Evolutionary conservation across 129 eudicot species (phyloP), one percentile per base, ranked within the genome.

Genomic region (Ambrosia artemisiifolia): DNA sequence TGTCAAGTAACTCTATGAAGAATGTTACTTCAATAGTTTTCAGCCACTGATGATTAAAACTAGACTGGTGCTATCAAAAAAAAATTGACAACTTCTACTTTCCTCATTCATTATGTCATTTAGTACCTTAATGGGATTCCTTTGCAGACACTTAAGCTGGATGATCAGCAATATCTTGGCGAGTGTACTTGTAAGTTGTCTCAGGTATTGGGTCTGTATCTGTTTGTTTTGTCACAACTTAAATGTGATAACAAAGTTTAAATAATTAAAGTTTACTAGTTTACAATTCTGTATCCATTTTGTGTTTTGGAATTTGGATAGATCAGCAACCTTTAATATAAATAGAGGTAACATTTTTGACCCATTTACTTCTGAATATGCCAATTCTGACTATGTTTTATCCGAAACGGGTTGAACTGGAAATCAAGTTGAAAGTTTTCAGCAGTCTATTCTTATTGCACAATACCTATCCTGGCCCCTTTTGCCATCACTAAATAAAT

Each of bases 161-260:
- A 92, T 32, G 98, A 92, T 69, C 98, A 92, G 78, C 91, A 92
- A 51, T 86, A 85, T 75, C 88, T 92, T 71, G 98, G 98, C 18
- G 96, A 88, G 82, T 87, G 86, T 76, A 79, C 75, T 53, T 92
- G 98, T 77, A 63, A 77, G 13, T 62, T 92, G 80, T 74, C 98
- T 33, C 79, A 89, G 98, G 98, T 89, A 83, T 69, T 50, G 54
- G 44, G 28, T 64, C 48, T 65, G 3, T 62, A 12, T 70, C 70
- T 0, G 24, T 54, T 50, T 49, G 35, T 66, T 55, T 67, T 60
- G 34, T 75, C 60, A 18, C 30, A 75, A 66, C 49, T 62, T 30
- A 18, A 11, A 48, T 19, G 10, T 18, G 18, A 28, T 9, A 42
- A 54, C 13, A 42, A 30, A 49, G 19, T 28, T 17, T 19, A 20